Base-by-base conservation (phyloP, 192 early-diverging fungal genomes). In the Coemansia sp. region DNA sequence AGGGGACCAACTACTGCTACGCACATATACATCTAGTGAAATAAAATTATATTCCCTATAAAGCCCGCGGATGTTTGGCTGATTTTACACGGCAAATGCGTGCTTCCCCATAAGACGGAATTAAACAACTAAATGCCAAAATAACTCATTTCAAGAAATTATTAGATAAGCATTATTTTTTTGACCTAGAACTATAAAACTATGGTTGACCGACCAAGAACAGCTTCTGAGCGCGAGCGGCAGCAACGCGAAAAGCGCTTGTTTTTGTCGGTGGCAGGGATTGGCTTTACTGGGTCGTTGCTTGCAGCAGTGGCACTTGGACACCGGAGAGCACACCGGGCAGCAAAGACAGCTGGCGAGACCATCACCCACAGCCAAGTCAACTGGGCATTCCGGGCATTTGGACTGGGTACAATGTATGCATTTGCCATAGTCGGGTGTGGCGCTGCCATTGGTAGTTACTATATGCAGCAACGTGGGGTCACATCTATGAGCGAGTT, bases 1-100 rank as follows among this genome's bases (percentile, higher is more conserved):
- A 92, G 68, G 85, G 86, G 43, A 68, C 72, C 60, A 87, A 88
- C 73, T 84, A 82, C 11, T 92, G 90, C 69, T 84, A 85, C 52
- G 82, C 84, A 37, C 75, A 69, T n/a, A 70, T 88, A 50, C 71
- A 47, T 14, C 1, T 43, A 1, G 51, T 32, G 3, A 38, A 62
- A 10, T 68, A 65, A 56, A 21, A 19, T 47, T 7, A 8, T 7
- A 35, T 8, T 35, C 32, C 32, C 32, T 35, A 35, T 35, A 5
- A 35, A 35, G 6, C 6, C 7, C 7, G 32, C 32, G 6, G 32
- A 32, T 8, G 32, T 35, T 35, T 8, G 7, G 7, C 7, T 35
- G 8, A 8, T 8, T 1, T 1, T 7, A 35, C 32, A 35, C 32
- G 0, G 32, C 7, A 0, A 0, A 35, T 1, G 5, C 7, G 6